These are phyloP conservation scores for Lachnellula hyalina DNA, from an alignment of 2,329 filamentous ascomycete species.

Conservation along the genomic window DNA sequence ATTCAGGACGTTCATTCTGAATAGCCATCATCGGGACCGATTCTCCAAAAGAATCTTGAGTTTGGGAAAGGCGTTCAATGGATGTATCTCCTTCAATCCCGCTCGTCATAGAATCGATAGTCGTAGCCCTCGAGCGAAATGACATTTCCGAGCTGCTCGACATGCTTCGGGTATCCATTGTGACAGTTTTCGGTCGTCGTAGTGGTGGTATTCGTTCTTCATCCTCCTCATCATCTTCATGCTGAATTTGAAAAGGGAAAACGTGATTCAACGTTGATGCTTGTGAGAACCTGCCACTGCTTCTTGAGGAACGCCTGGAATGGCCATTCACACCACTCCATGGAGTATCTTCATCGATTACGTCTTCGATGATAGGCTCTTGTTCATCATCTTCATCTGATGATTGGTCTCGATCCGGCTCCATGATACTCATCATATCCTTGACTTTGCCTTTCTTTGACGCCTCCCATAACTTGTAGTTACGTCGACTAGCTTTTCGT, in stretches of 20 bases:
- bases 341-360: conserved; percentile 39
- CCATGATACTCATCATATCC: conserved; percentile 72
- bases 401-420: conserved; percentile 48
- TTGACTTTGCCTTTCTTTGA: conserved; percentile 70
- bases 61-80: conserved; percentile 70
- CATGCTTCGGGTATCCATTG: conserved; percentile 83
- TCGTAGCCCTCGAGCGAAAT: conserved; percentile 72
- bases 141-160: conserved; percentile 83
- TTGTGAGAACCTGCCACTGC: conserved; percentile 24
- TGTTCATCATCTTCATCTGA: conserved; percentile 26
- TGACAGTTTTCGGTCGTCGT: conserved; percentile 54
- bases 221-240: conserved; percentile 37
- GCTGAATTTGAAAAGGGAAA: conserved; percentile 76
- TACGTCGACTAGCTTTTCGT: conserved; percentile 77
- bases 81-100: conserved; percentile 82
- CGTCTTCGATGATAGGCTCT: conserved; percentile 39
- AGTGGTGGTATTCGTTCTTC: conserved; percentile 42
- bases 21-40: conserved; percentile 86
- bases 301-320: conserved; percentile 21
- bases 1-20: conserved; percentile 63
- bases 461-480: conserved; percentile 84
- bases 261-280: conserved; percentile 64
- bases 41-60: conserved; percentile 66
- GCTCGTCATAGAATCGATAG: conserved; percentile 67
- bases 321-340: conserved; percentile 24